A percentile compares a stretch with the other conserved stretches of the same genome.
phyloP scores from a whole-genome alignment of 257 asterid genomes.

The Paraleonurus japonicus region DNA sequence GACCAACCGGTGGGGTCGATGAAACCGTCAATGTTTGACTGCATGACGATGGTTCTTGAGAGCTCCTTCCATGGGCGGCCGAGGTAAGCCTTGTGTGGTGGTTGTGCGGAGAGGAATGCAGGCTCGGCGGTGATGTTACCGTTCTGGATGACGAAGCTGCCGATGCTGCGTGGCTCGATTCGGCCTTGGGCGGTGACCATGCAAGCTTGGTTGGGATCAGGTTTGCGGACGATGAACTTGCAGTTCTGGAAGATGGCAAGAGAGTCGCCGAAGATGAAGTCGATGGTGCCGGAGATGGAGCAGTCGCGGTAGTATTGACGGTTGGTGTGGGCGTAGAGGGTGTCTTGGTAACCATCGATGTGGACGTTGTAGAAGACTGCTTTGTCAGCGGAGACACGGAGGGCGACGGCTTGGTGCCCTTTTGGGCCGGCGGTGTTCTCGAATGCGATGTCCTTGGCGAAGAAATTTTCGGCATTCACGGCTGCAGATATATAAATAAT shows the following conservation, averaged over 20 bases:
- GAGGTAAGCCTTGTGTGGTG: conserved; percentile 32
- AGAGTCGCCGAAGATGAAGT: conserved; percentile 58
- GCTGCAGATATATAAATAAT: too few species aligned
- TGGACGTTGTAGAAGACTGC: conserved; percentile 46
- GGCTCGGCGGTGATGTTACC: conserved; percentile 35
- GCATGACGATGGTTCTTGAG: conserved; percentile 55
- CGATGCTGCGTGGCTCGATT: conserved; percentile 10
- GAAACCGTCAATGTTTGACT: conserved; percentile 29
- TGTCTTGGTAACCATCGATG: conserved; percentile 57
- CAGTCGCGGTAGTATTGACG: conserved; percentile 59
- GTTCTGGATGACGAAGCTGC: conserved; percentile 43
- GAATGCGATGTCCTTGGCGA: conserved; percentile 49
- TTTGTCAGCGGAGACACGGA: conserved; percentile 46
- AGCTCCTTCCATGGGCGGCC: conserved; percentile 64
- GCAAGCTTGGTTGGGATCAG: conserved; percentile 34
- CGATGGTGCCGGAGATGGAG: conserved; percentile 65
- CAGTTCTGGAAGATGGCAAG: conserved; percentile 55
- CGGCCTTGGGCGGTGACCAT: conserved; percentile 72
- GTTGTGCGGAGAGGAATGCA: conserved; percentile 3
- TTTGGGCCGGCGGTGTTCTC: conserved; percentile 66
- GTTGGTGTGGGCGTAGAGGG: conserved; percentile 46
- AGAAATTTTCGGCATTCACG: conserved; percentile 39
- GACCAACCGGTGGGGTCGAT: conserved; percentile 55
- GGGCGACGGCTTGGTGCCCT: conserved; percentile 64
- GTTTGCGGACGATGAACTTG: conserved; percentile 45